Evolutionary conservation across 441 rosid genomes (phyloP), one percentile per base, ranked within the genome.

Genomic region (Populus hybrid): DNA sequence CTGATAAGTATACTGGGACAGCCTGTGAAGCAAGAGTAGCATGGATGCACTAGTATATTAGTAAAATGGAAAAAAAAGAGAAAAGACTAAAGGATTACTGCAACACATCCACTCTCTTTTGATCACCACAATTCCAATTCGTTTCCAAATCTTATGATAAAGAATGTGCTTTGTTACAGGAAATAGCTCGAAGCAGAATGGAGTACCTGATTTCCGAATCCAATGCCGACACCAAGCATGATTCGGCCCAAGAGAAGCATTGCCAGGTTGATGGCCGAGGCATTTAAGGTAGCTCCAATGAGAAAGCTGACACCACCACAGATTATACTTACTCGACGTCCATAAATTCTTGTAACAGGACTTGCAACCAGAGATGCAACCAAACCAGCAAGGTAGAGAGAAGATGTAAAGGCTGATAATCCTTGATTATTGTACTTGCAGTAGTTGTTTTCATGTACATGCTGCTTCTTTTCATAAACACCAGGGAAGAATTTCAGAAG

Each of bases 161-260:
- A 53, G 12, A 12, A 2, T 38, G 8, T 64, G 10, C 12, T 63
- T 20, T 11, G 23, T 42, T 35, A 56, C 31, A 24, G 61, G n/a
- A 59, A 31, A 20, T 45, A 64, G 66, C 79, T 74, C 3, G 70
- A 67, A 16, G 20, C 69, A 38, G 20, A 35, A 53, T 1, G 18
- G 21, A 29, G 69, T 81, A 93, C 99, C 94, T 95, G 98, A 84
- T 95, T 95, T 29, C 97, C 98, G 20, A 95, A 93, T 38, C 99
- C 98, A 74, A 95, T 93, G 76, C 99, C 98, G 72, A 93, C 9
- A 4, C 99, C 98, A 10, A 95, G 97, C 92, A 95, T 85, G 82
- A 93, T 90, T 40, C 98, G 75, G 38, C 99, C 99, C 6, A 86
- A 2, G 18, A 95, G 89, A 64, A 95, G 97, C 99, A 93, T 93